A percentile compares a stretch with the other conserved stretches of the same genome.
These are phyloP conservation scores for Mycena sanguinolenta DNA, from an alignment of 768 basidiomycete species.

Conservation along the genomic window DNA sequence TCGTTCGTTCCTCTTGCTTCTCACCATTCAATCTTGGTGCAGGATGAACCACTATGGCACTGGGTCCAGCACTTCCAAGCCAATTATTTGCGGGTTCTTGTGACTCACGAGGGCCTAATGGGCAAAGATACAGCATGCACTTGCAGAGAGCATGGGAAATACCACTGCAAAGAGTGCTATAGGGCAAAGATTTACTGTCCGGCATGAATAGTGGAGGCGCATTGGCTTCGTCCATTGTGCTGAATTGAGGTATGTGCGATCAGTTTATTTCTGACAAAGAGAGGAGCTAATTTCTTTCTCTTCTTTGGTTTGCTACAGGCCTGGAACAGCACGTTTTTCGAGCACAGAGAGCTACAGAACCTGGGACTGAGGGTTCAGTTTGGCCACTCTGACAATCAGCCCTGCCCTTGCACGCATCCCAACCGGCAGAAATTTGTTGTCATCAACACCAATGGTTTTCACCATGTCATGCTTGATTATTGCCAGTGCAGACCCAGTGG, in stretches of 20 bases:
- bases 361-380: background rate
- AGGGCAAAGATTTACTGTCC: background rate
- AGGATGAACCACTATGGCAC: background rate
- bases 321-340: background rate
- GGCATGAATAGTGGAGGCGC: background rate
- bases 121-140: background rate
- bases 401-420: background rate
- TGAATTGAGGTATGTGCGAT: background rate
- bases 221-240: background rate
- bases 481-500: background rate
- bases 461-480: background rate
- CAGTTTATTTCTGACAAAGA: too few species aligned
- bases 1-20: background rate
- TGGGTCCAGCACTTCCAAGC: background rate
- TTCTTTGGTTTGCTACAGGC: background rate
- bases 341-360: background rate
- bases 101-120: background rate
- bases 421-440: background rate
- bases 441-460: background rate
- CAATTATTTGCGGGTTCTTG: background rate
- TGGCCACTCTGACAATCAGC: background rate
- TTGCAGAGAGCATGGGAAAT: background rate
- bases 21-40: background rate
- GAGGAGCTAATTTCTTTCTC: too few species aligned
- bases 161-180: background rate